Percentiles rank a stretch among this genome's conserved stretches.
These are phyloP conservation scores for Trichoderma gamsii DNA, from an alignment of 495 filamentous ascomycete species.

Conservation along the genomic window DNA sequence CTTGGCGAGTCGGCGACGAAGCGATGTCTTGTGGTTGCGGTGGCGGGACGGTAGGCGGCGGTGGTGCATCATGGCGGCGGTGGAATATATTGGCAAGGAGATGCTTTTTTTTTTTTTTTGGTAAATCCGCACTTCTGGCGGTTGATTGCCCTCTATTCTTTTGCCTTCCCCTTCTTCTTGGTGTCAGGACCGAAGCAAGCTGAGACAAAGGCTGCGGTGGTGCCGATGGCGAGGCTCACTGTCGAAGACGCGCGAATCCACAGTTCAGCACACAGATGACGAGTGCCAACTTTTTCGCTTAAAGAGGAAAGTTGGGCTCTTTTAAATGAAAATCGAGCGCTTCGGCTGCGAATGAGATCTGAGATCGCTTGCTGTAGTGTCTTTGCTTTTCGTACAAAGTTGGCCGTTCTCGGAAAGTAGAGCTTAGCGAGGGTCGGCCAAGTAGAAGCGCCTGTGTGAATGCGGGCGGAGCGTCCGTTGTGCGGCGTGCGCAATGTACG, in stretches of 20 bases:
- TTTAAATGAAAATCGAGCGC: not conserved
- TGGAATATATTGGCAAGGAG: not conserved
- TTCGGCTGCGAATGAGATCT: not conserved
- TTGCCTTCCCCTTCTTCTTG: not conserved
- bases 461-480: not conserved
- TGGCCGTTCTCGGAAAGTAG: slow-evolving; percentile 9
- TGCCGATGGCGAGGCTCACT: not conserved
- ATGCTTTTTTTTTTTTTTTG: not conserved
- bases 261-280: not conserved
- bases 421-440: not conserved
- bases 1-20: slow-evolving; percentile 27
- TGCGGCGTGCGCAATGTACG: not conserved
- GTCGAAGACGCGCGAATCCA: not conserved
- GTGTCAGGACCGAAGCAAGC: not conserved
- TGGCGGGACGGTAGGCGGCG: not conserved
- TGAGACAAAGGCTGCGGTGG: not conserved
- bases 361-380: not conserved
- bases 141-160: not conserved
- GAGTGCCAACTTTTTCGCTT: not conserved
- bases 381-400: not conserved
- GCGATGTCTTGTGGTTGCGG: slow-evolving; percentile 19
- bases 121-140: not conserved
- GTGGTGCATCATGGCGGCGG: slow-evolving; percentile 8
- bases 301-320: not conserved
- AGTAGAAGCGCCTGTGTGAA: slow-evolving; percentile 1